A percentile compares a stretch with the other conserved stretches of the same genome.
These are phyloP conservation scores for Endocalyx cinctus DNA, from an alignment of 2,329 filamentous ascomycete species.

Conservation along the genomic window DNA sequence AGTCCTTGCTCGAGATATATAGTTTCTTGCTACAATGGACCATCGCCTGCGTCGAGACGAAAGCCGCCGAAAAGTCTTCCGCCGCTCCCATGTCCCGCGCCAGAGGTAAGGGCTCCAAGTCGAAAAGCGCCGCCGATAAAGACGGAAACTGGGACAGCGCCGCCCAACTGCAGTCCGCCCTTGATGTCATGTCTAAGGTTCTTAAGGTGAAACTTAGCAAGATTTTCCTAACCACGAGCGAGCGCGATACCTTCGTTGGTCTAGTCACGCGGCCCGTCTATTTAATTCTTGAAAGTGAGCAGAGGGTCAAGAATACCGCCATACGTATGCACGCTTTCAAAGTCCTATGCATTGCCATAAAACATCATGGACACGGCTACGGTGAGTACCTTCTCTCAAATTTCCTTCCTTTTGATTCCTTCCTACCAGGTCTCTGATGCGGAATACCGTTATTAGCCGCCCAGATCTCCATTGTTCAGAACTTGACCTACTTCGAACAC, in stretches of 20 bases:
- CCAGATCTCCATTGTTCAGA: slow-evolving; percentile 97
- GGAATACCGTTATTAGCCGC: slow-evolving; percentile 61
- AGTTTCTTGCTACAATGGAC: slow-evolving; percentile 94
- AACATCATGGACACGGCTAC: slow-evolving; percentile 95
- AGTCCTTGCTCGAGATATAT: slow-evolving; percentile 87
- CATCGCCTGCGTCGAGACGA: slow-evolving; percentile 87
- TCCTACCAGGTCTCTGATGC: not conserved
- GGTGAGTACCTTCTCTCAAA: slow-evolving; percentile 48
- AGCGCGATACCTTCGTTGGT: slow-evolving; percentile 90
- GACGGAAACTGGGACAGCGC: slow-evolving; percentile 86
- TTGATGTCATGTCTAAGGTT: slow-evolving; percentile 95
- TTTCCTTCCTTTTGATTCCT: not conserved
- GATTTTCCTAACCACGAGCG: slow-evolving; percentile 93
- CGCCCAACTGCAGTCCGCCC: slow-evolving; percentile 76
- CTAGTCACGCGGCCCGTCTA: slow-evolving; percentile 91
- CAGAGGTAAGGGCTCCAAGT: slow-evolving; percentile 67
- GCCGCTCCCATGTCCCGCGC: slow-evolving; percentile 65
- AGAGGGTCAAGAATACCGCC: slow-evolving; percentile 79
- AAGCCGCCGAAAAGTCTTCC: slow-evolving; percentile 84
- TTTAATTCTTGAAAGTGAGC: slow-evolving; percentile 88
- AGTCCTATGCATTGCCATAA: slow-evolving; percentile 91
- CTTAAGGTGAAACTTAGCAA: slow-evolving; percentile 86
- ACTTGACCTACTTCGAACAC: slow-evolving; percentile 96
- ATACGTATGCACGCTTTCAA: slow-evolving; percentile 98
- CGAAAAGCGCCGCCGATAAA: slow-evolving; percentile 68